Base-by-base conservation (phyloP, 2,329 filamentous ascomycete species). In the Phialemoniopsis sp. region DNA sequence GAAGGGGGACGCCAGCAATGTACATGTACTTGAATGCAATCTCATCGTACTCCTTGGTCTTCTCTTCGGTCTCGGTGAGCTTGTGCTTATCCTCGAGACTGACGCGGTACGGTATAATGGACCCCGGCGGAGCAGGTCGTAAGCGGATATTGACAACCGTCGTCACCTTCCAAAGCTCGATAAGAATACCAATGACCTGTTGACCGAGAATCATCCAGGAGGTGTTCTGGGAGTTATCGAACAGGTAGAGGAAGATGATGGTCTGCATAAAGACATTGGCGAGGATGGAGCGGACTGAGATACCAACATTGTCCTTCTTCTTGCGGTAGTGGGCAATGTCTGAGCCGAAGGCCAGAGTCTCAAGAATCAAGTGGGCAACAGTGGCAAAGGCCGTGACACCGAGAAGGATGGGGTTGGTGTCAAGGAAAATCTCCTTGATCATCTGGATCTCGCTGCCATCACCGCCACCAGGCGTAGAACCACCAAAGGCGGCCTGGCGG, bases 21-120 rank as follows among this genome's bases (percentile, higher is more conserved):
- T 96, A 97, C 63, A 98, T 85, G 67, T 96, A 98, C 60, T 87
- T 89, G 80, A 98, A 98, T 19, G 93, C 93, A 50, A 96, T 95
- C 60, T 90, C 82, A 58, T 98, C 93, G 58, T 98, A 98, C 66
- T 98, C 91, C 66, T 98, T 89, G 34, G 93, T 98, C 77, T 96
- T 94, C 63, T 95, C 83, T 64, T 98, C 93, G 0, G 89, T 95
- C 58, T 96, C 90, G 41, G 82, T 90, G 40, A 98, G 83, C 63
- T 90, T 84, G 70, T 97, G 89, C 72, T 97, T 98, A 69, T 98
- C 93, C 65, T 97, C 91, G 49, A 98, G 94, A 4, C 76, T 76
- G 46, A 98, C 69, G 21, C 78, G 76, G 62, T 88, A 96, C 1
- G 91, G 91, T 28, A 96, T 63, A 40, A 80, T 67, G 1, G 85